A percentile compares a stretch with the other conserved stretches of the same genome.
phyloP scores from a whole-genome alignment of 2,329 filamentous ascomycete genomes.

The Ambrosiella cleistominuta region DNA sequence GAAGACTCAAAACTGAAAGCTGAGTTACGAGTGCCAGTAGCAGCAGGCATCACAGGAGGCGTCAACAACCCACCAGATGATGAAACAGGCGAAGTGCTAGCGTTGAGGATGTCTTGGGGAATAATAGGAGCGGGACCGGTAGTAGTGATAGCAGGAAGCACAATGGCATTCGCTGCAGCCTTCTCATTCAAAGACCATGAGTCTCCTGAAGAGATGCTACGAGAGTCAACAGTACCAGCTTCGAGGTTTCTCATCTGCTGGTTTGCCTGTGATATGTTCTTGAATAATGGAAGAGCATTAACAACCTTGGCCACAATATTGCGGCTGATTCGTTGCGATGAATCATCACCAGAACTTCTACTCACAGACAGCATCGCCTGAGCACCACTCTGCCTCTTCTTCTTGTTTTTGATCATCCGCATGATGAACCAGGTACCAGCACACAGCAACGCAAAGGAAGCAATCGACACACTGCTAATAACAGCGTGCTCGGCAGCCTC shows the following conservation, averaged over 20 bases:
- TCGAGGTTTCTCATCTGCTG: conserved; percentile 5
- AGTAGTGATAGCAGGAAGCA: background rate
- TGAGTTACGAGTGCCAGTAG: background rate
- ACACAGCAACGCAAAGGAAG: conserved; percentile 7
- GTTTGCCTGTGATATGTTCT: background rate
- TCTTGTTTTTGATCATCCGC: conserved; percentile 5
- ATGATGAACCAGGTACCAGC: conserved; percentile 7
- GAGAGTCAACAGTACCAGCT: background rate
- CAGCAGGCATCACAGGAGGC: background rate
- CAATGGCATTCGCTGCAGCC: background rate
- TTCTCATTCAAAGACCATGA: background rate
- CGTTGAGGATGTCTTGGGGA: background rate
- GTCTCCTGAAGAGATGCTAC: background rate
- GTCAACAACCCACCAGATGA: background rate
- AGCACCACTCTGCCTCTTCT: background rate
- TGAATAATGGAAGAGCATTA: conserved; percentile 6
- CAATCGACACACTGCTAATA: conserved; percentile 11
- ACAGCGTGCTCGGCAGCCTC: conserved; percentile 9
- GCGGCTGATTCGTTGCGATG: background rate
- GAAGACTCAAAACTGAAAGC: conserved; percentile 4
- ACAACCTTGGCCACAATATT: background rate
- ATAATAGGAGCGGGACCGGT: background rate
- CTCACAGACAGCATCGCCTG: background rate
- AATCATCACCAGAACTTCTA: background rate
- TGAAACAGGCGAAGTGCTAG: background rate